Conservation (phyloP, 768 basidiomycete species). For the Butyriboletus loyo region DNA sequence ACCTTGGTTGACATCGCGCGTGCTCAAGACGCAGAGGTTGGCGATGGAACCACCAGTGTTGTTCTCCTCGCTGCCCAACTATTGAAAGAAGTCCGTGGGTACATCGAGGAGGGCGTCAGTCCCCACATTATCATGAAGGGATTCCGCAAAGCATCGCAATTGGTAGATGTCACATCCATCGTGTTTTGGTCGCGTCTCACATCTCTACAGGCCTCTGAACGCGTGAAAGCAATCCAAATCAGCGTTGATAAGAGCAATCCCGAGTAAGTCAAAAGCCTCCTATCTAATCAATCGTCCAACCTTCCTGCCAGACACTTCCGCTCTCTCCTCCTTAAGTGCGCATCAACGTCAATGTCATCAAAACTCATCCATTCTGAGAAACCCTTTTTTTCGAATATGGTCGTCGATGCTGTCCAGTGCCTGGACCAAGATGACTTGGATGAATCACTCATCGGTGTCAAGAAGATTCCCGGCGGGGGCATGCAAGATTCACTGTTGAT, state of each 20-base stretch:
- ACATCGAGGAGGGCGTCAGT: conserved; percentile 96
- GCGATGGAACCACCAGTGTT: conserved; percentile 97
- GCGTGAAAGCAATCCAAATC: conserved; percentile 87
- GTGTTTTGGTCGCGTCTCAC: conserved; percentile 7
- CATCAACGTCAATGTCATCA: conserved; percentile 99
- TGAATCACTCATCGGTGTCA: conserved; percentile 93
- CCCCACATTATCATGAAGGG: conserved; percentile 98
- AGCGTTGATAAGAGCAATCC: conserved; percentile 86
- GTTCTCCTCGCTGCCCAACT: conserved; percentile 93
- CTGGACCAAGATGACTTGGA: conserved; percentile 93
- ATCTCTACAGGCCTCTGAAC: conserved; percentile 65
- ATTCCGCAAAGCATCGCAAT: conserved; percentile 78
- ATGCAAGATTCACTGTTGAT: conserved; percentile 95
- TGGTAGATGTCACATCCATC: conserved; percentile 51
- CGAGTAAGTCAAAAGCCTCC: conserved; percentile 55
- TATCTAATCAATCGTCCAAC: conserved; percentile 6
- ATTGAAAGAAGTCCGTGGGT: conserved; percentile 85
- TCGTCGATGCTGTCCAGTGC: conserved; percentile 92
- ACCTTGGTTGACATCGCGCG: conserved; percentile 98
- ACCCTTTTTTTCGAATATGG: conserved; percentile 98
- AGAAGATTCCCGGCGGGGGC: conserved; percentile 96
- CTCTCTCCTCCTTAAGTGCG: conserved; percentile 92
- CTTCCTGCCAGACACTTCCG: conserved; percentile 70
- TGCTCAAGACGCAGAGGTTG: conserved; percentile 97
- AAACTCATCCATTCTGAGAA: conserved; percentile 99